Evolutionary conservation across 495 filamentous ascomycete species (phyloP), one percentile per base, ranked within the genome.

Genomic region (Trichoderma virens): DNA sequence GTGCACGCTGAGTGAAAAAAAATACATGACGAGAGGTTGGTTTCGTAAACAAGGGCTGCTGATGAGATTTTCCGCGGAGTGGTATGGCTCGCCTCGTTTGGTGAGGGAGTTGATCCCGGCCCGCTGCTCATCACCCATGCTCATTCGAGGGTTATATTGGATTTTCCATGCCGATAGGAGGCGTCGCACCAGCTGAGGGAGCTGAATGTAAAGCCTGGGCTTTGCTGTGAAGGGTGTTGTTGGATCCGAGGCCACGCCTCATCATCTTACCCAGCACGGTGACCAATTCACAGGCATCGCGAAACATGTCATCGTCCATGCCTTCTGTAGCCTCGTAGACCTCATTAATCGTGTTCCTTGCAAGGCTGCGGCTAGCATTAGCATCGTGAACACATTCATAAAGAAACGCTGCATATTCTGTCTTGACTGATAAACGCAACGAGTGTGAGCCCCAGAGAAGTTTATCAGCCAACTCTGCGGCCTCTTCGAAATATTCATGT

Each of bases 391-490:
- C 80, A 69, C 93, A 97, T 70, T 98, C 94, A 78, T 94, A 96
- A 5, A 96, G 80, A 70, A 97, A 98, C 2, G 93, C 94, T n/a
- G 88, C 85, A 72, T 92, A 94, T 74, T 98, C 94, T 13, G 96
- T 87, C 66, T 95, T 95, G 18, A 97, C 89, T 0, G 90, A 94
- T 0, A 98, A 81, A 2, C 94, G 89, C 18, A 98, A 81, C 1
- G 94, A 94, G 67, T 98, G 91, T 0, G 90, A 92, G 34, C 92
- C 92, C 65, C 92, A 90, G 20, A 98, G 81, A 11, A 90, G 78
- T 14, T 76, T 71, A 31, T 91, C 88, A 4, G 93, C 90, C 5
- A 93, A 81, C n/a, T 82, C 73, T 14, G 87, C 79, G 3, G 91
- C 91, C 65, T 92, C 86, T 34, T 83, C 82, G 78, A 98, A 98